A percentile compares a stretch with the other conserved stretches of the same genome.
Conservation (phyloP, 768 basidiomycete genomes). For the Panellus pusillus region DNA sequence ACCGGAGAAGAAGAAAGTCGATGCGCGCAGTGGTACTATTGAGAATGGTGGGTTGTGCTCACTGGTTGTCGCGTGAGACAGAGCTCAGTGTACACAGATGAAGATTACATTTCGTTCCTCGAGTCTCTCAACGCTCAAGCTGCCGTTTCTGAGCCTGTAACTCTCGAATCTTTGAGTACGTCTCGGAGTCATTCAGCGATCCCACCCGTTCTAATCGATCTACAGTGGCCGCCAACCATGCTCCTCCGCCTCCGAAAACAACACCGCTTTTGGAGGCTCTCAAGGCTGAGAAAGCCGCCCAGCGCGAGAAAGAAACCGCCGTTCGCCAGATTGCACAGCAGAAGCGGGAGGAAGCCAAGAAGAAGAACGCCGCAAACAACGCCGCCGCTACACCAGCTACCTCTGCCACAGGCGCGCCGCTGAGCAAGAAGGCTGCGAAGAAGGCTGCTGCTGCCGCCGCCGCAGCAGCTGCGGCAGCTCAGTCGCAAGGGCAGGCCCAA, state of each 20-base stretch:
- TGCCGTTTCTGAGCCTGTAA: slow-evolving; percentile 52
- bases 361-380: slow-evolving; percentile 32
- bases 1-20: slow-evolving; percentile 69
- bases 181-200: background rate
- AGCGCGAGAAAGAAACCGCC: slow-evolving; percentile 73
- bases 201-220: background rate
- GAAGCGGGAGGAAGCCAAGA: slow-evolving; percentile 47
- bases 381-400: slow-evolving; percentile 21
- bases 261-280: slow-evolving; percentile 94
- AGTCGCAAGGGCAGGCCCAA: slow-evolving; percentile 24
- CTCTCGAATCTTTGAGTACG: slow-evolving; percentile 66
- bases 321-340: slow-evolving; percentile 73
- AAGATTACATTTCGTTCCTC: slow-evolving; percentile 81
- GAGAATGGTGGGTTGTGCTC: slow-evolving; percentile 64
- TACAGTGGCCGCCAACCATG: slow-evolving; percentile 65
- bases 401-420: slow-evolving; percentile 16
- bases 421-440: slow-evolving; percentile 36
- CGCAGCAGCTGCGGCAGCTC: slow-evolving; percentile 24
- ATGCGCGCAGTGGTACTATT: slow-evolving; percentile 83
- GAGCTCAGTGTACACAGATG: slow-evolving; percentile 47
- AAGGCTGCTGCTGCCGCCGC: slow-evolving; percentile 28
- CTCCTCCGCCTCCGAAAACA: slow-evolving; percentile 65
- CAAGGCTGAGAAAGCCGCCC: slow-evolving; percentile 75
- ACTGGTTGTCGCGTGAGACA: background rate
- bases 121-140: slow-evolving; percentile 61